Evolutionary conservation across 495 filamentous ascomycete genomes (phyloP), one percentile per base, ranked within the genome.

Genomic region (Penicillium waksmanii): DNA sequence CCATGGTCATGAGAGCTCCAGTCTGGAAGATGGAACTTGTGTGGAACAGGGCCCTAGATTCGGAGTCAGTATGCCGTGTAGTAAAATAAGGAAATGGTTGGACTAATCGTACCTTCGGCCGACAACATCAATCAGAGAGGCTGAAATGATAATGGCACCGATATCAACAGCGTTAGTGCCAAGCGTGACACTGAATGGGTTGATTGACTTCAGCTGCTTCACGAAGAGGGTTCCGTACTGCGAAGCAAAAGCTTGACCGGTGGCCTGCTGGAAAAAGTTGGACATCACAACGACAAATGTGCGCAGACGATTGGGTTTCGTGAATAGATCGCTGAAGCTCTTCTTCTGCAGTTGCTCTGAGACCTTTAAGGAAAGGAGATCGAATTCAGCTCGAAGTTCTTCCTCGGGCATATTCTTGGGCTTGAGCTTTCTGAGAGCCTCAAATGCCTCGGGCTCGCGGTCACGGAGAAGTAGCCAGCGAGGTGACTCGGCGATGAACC

Each of bases 181-280:
- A 34, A 66, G 25, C 6, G 52, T 58, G 19, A 65, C 58, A 25
- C 69, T 65, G 46, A 77, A 76, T 1, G 72, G 62, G 34, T 77
- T 76, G 44, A 77, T 51, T 0, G 68, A 61, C 6, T 66, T 61
- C n/a, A 77, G 43, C 4, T 69, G 66, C 48, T 72, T 63, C 11
- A 77, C 64, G 49, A 76, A 77, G 3, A 76, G 15, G 1, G 69
- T 72, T 15, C 70, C 66, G 42, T 77, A 77, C 25, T 66, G 61
- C 7, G 64, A 62, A 18, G 66, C 63, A 49, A 77, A 77, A 0
- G 63, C 60, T 19, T 66, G 62, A 10, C 74, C 74, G 5, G 74
- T 76, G 2, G 70, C 65, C 57, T 77, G 73, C 10, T 68, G 58
- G 59, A 74, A 74, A 36, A 74, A 70, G 38, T 72, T 73, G 19